Evolutionary conservation across 352 stramenopile genomes (phyloP), one percentile per base, ranked within the genome.

Genomic region (Phytopythium delawarense): DNA sequence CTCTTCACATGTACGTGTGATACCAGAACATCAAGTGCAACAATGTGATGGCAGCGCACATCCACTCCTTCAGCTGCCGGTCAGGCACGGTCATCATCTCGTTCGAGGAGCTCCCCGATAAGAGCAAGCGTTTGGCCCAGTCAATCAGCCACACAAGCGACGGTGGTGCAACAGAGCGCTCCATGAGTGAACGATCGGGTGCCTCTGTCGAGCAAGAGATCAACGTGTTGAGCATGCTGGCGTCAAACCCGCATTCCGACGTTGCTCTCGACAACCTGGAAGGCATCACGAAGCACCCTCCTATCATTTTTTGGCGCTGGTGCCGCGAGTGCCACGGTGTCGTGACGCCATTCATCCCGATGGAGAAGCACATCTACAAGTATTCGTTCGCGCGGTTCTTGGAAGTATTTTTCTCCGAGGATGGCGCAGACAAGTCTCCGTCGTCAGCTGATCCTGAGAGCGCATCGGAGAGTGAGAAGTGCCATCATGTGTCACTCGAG

Each of bases 341-440:
- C 59, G 94, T 98, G 37, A 97, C 94, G 11, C 91, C 96, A 12
- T 88, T 98, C 39, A 76, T 92, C 13, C 74, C 78, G 44, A 59
- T 95, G 78, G 72, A 91, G 86, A 81, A 97, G 81, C 71, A 97
- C 92, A 75, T 96, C 23, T 98, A 98, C 88, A 98, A 99, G 74
- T 98, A 98, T 73, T 98, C 89, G 15, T 98, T 99, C 73, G 96
- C 96, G 28, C 97, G 98, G 59, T 98, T 99, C 56, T 69, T 99
- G n/a, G 96, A 99, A 70, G 79, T 98, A 9, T 87, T 97, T 35
- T 98, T 99, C 54, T 92, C 92, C 39, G 96, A 98, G 59, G 64
- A 79, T 21, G 75, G 87, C 42, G 63, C 69, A 11, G 80, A 87
- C 1, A 73, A 92, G 55, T 21, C 40, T 51, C 40, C 39, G 25